Conservation (phyloP, 2,329 filamentous ascomycete species). For the Fusarium drepaniforme region DNA sequence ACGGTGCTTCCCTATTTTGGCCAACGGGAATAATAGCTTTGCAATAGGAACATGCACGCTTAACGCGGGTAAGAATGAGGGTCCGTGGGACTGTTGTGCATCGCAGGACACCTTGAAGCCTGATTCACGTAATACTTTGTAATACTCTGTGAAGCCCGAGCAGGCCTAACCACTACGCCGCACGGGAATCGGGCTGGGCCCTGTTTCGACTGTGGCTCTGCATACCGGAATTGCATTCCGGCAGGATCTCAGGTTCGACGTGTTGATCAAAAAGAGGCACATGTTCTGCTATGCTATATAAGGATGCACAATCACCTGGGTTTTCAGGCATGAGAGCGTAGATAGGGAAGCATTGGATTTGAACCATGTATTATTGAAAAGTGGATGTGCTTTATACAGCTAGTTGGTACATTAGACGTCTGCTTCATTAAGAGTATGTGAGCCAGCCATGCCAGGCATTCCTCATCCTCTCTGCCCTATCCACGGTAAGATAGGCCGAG, state of each 20-base stretch:
- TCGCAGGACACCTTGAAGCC: not conserved
- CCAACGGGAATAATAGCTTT: not conserved
- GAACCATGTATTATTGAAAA: not conserved
- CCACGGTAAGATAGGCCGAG: constrained; percentile 32
- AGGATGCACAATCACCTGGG: not conserved
- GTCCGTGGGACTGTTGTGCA: not conserved
- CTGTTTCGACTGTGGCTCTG: not conserved
- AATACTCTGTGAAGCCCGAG: not conserved
- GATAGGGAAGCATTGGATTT: not conserved
- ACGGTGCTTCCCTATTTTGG: not conserved
- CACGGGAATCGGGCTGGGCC: not conserved
- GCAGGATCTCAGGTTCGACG: not conserved
- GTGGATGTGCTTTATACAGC: not conserved
- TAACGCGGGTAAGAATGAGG: not conserved
- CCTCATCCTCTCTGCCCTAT: constrained; percentile 34
- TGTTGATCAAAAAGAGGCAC: not conserved
- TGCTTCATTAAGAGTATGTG: constrained; percentile 31
- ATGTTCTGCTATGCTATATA: not conserved
- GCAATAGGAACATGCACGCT: not conserved
- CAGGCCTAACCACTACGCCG: not conserved
- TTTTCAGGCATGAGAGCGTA: not conserved
- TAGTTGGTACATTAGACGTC: not conserved
- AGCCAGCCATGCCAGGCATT: constrained; percentile 43
- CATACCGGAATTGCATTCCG: not conserved
- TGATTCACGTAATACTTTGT: not conserved